Evolutionary conservation across 179 eudicot species (phyloP), one percentile per base, ranked within the genome.

Genomic region (Sideroxylon spinosum): DNA sequence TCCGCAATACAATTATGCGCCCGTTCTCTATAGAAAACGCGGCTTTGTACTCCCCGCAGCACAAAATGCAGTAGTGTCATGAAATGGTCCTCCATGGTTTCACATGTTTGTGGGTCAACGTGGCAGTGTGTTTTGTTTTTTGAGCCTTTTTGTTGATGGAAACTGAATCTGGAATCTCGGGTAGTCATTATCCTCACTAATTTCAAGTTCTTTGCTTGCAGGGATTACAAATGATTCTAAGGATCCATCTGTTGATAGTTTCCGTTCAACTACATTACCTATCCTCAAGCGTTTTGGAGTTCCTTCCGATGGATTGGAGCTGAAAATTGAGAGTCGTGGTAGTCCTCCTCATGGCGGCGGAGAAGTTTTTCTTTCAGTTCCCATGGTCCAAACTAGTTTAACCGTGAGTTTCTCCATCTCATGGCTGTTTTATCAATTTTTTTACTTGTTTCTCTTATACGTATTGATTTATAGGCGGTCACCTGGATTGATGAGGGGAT

Each of bases 211-310:
- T 3, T 37, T 37, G 44, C 57, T 75, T 59, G 60, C 85, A 93
- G 98, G 98, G 63, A 92, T 95, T 71, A 93, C 99, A 71, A 95
- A 95, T 80, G 98, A 92, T 83, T 53, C 84, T 9, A 90, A 86
- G 86, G 99, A 95, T 80, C 97, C 98, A 66, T 91, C 97, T 70
- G 91, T 95, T 73, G 99, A 95, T 79, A 90, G 97, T 7, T 95
- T 88, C 73, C 82, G 87, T 64, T 87, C 91, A 62, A 86, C 97
- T 16, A 90, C 99, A 25, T 79, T 95, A 75, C 87, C 79, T 22
- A 77, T 95, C 52, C 62, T 95, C 67, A 90, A 89, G 84, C 90
- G 86, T 52, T 95, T 95, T 78, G 98, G 97, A 79, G 91, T 93
- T 79, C 87, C 91, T 75, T 81, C 93, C 19, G 97, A 95, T 81